phyloP scores from a whole-genome alignment of 352 stramenopile genomes.

The Phytophthora nicotianae region DNA sequence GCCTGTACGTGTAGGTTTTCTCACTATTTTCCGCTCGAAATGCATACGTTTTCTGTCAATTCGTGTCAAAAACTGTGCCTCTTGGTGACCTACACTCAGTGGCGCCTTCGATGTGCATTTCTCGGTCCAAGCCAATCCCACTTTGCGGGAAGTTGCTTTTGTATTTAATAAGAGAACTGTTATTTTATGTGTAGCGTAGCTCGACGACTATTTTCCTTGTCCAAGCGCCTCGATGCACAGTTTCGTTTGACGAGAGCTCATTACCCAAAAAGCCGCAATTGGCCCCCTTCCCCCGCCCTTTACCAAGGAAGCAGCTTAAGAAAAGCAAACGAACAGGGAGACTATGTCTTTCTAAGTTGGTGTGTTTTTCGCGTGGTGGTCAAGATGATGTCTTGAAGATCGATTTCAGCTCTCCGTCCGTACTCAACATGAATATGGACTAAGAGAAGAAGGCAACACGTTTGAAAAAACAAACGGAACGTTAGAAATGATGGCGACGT shows the following conservation, averaged over 20 bases:
- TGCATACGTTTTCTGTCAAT: neutral
- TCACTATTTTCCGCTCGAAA: neutral
- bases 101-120: neutral
- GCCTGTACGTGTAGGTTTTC: neutral
- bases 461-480: conserved; percentile 71
- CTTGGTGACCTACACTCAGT: conserved; percentile 6
- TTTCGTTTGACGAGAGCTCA: conserved; percentile 27
- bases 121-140: neutral
- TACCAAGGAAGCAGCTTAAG: conserved; percentile 70
- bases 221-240: neutral
- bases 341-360: conserved; percentile 92
- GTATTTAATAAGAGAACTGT: neutral
- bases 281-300: conserved; percentile 58
- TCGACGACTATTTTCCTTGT: neutral
- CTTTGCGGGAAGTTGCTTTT: neutral
- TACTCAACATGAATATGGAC: conserved; percentile 69
- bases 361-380: conserved; percentile 72
- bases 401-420: conserved; percentile 64
- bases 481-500: conserved; percentile 82
- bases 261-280: conserved; percentile 76
- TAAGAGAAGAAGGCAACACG: conserved; percentile 47
- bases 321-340: conserved; percentile 78
- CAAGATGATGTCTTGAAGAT: conserved; percentile 81
- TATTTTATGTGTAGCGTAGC: conserved; percentile 1
- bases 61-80: conserved; percentile 1